phyloP scores from a whole-genome alignment of 768 basidiomycete species.

The Mrakia blollopis region DNA sequence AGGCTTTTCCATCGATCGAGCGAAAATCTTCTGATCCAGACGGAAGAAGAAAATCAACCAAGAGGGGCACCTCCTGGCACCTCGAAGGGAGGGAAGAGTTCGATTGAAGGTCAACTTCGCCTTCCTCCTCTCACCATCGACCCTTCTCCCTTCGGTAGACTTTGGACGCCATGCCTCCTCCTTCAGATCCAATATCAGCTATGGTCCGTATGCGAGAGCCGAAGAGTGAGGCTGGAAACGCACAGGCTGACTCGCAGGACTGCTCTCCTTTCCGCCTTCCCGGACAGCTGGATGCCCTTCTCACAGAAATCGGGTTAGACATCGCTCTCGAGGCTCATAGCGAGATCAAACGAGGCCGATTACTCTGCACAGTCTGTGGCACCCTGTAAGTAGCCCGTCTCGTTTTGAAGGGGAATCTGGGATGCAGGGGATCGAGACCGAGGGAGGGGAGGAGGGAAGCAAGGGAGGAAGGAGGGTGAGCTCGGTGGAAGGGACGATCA shows the following conservation, averaged over 20 bases:
- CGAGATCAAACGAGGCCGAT: neutral
- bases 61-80: too few species aligned
- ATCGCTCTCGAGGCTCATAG: constrained; percentile 17
- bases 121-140: too few species aligned
- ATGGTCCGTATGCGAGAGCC: neutral
- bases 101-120: too few species aligned
- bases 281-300: neutral
- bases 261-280: too few species aligned
- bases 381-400: neutral
- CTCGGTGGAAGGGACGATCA: neutral
- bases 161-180: neutral
- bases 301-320: neutral
- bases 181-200: neutral
- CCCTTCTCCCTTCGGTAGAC: too few species aligned
- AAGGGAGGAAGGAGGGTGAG: constrained; percentile 7
- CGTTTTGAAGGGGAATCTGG: neutral
- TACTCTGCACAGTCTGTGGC: constrained; percentile 11
- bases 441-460: neutral
- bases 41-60: too few species aligned
- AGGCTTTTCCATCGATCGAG: too few species aligned
- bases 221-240: neutral
- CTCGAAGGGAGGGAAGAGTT: too few species aligned
- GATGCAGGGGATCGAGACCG: neutral
- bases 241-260: neutral
- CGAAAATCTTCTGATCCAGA: too few species aligned